These are phyloP conservation scores for Schizophyllum amplum DNA, from an alignment of 1,284 basidiomycete species.

Conservation along the genomic window DNA sequence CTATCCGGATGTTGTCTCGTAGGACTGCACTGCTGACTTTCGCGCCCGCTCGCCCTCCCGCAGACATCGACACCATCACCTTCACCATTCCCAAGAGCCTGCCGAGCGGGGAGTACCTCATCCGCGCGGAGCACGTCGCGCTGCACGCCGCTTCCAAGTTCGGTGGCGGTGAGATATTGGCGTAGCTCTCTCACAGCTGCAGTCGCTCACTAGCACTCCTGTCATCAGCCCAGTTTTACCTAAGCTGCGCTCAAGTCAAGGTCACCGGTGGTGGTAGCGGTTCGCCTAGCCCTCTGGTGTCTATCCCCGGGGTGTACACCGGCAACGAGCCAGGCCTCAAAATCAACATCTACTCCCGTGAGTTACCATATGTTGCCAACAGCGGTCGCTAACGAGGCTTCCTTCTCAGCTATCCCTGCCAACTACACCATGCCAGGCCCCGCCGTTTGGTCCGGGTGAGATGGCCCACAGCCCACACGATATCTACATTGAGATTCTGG, in stretches of 20 bases:
- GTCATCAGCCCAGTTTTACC: slow-evolving; percentile 27
- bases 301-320: slow-evolving; percentile 35
- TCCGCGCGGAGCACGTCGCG: slow-evolving; percentile 42
- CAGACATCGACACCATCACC: neutral
- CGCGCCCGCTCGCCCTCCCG: no score
- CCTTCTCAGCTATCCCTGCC: slow-evolving; percentile 16
- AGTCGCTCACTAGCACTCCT: neutral
- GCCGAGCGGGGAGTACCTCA: slow-evolving; percentile 16
- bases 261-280: slow-evolving; percentile 31
- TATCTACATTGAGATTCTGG: no score
- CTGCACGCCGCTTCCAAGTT: slow-evolving; percentile 27
- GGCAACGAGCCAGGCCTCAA: slow-evolving; percentile 25
- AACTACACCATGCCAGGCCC: slow-evolving; percentile 25
- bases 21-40: no score
- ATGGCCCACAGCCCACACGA: no score
- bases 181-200: slow-evolving; percentile 20
- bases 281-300: slow-evolving; percentile 29
- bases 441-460: slow-evolving; percentile 9
- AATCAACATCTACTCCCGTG: slow-evolving; percentile 25
- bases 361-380: neutral
- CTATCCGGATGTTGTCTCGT: no score
- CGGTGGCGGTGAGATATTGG: slow-evolving; percentile 25
- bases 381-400: neutral
- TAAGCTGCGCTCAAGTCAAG: slow-evolving; percentile 24
- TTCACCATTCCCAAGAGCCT: neutral